Percentiles rank a stretch among this genome's conserved stretches.
Conservation (phyloP, 202 grass and related monocot species). For the Musa balbisiana region DNA sequence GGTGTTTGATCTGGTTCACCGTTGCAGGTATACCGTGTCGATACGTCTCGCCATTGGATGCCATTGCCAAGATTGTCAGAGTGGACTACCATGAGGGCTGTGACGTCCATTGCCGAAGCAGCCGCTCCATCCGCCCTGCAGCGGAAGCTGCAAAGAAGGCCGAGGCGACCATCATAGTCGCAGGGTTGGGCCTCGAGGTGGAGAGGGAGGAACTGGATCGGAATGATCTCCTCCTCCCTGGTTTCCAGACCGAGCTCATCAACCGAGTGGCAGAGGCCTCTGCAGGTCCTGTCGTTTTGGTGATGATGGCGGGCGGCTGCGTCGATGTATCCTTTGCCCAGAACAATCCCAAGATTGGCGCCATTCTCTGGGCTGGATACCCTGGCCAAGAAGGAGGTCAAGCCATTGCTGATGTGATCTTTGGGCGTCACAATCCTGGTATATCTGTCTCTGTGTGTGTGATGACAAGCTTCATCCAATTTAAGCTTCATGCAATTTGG, state of each 20-base stretch:
- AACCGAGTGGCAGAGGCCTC: slow-evolving; percentile 1
- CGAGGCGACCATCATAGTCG: not conserved
- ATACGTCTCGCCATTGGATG: not conserved
- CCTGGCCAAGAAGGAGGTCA: slow-evolving; percentile 9
- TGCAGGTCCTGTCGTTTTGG: not conserved
- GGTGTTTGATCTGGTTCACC: not conserved
- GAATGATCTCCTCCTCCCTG: not conserved
- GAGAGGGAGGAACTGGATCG: not conserved
- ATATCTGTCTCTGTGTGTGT: no score
- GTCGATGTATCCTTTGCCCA: slow-evolving; percentile 5
- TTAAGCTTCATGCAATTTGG: no score
- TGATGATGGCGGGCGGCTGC: not conserved
- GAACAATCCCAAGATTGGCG: slow-evolving; percentile 1
- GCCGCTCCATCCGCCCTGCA: not conserved
- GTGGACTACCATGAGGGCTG: not conserved
- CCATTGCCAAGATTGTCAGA: not conserved
- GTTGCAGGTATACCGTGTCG: slow-evolving; percentile 2
- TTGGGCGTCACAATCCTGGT: slow-evolving; percentile 4
- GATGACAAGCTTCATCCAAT: no score
- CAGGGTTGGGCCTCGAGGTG: not conserved
- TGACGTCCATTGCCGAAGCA: not conserved
- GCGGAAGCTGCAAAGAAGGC: not conserved
- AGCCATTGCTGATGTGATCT: slow-evolving; percentile 6
- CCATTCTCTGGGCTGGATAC: slow-evolving; percentile 6
- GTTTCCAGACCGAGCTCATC: slow-evolving; percentile 2